These are phyloP conservation scores for Trebouxia sp. DNA, from an alignment of 139 green algal species.

Conservation along the genomic window DNA sequence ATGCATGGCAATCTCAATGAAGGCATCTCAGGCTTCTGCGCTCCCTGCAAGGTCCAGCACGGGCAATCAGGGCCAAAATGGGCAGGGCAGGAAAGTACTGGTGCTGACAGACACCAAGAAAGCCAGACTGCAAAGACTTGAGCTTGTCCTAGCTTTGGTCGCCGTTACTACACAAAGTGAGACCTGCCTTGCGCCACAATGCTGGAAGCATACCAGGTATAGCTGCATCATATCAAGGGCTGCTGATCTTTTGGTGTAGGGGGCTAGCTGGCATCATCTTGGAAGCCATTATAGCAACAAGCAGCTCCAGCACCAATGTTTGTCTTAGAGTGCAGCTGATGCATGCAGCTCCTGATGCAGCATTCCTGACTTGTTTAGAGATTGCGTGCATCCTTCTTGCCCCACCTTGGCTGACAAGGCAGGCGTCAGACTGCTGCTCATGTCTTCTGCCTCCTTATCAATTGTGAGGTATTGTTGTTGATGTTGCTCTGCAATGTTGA, in stretches of 20 bases:
- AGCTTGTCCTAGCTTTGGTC: slow-evolving; percentile 20
- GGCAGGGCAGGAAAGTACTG: slow-evolving; percentile 15
- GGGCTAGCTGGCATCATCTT: slow-evolving; percentile 21
- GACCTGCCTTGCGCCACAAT: slow-evolving; percentile 17
- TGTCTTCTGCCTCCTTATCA: slow-evolving; percentile 20
- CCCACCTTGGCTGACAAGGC: slow-evolving; percentile 13
- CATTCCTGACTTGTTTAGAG: slow-evolving; percentile 14
- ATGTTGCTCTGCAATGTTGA: slow-evolving; percentile 21
- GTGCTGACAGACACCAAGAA: slow-evolving; percentile 15
- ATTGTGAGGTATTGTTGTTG: slow-evolving; percentile 22
- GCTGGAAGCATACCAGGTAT: not conserved
- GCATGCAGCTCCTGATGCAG: slow-evolving; percentile 12
- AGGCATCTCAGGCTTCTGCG: slow-evolving; percentile 11
- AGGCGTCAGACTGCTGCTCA: slow-evolving; percentile 17
- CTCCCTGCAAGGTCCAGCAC: slow-evolving; percentile 15
- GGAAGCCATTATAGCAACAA: slow-evolving; percentile 16
- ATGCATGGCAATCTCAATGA: slow-evolving; percentile 24
- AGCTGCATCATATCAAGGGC: slow-evolving; percentile 21
- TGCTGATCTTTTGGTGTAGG: slow-evolving; percentile 22
- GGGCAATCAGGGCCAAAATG: slow-evolving; percentile 13
- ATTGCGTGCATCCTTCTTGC: slow-evolving; percentile 4
- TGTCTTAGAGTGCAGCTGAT: slow-evolving; percentile 11
- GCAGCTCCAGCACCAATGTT: slow-evolving; percentile 16
- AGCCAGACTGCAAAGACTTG: slow-evolving; percentile 13
- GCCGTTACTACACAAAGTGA: slow-evolving; percentile 14